A percentile compares a stretch with the other conserved stretches of the same genome.
Conservation (phyloP, 176 grass and related monocot species). For the Ananas comosus region DNA sequence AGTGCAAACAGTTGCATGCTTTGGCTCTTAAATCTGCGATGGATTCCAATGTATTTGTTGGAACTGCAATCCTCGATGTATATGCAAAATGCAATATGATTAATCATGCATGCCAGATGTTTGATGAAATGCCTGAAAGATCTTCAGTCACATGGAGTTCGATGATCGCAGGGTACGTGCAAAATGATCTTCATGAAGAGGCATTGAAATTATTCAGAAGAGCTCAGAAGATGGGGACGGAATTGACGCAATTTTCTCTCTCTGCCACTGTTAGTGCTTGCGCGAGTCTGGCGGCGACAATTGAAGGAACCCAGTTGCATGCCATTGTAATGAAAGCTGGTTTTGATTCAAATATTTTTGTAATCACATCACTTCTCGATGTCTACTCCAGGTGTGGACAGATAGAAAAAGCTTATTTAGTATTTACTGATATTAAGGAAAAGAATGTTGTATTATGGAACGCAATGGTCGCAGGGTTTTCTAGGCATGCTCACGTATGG, state of each 20-base stretch:
- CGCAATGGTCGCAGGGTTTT: slow-evolving; percentile 50
- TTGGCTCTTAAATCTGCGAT: slow-evolving; percentile 39
- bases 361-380: slow-evolving; percentile 47
- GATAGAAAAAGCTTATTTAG: slow-evolving; percentile 39
- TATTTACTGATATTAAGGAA: slow-evolving; percentile 33
- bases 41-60: slow-evolving; percentile 49
- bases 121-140: slow-evolving; percentile 50
- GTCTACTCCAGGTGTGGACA: slow-evolving; percentile 51
- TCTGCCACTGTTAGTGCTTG: slow-evolving; percentile 49
- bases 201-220: slow-evolving; percentile 31
- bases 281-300: slow-evolving; percentile 36
- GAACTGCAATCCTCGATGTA: slow-evolving; percentile 53
- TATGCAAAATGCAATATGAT: slow-evolving; percentile 61
- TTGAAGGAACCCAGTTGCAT: slow-evolving; percentile 52
- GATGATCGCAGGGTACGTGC: slow-evolving; percentile 46
- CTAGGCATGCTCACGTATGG: slow-evolving; percentile 37
- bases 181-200: slow-evolving; percentile 54
- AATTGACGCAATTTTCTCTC: slow-evolving; percentile 52
- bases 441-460: slow-evolving; percentile 60
- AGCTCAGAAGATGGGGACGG: slow-evolving; percentile 27
- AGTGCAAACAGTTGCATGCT: slow-evolving; percentile 50
- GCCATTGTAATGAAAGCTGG: slow-evolving; percentile 34
- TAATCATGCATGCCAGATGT: slow-evolving; percentile 37
- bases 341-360: slow-evolving; percentile 44
- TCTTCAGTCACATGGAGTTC: slow-evolving; percentile 63